Conservation (phyloP, 2,329 filamentous ascomycete species). For the Sporothrix variecibatus region DNA sequence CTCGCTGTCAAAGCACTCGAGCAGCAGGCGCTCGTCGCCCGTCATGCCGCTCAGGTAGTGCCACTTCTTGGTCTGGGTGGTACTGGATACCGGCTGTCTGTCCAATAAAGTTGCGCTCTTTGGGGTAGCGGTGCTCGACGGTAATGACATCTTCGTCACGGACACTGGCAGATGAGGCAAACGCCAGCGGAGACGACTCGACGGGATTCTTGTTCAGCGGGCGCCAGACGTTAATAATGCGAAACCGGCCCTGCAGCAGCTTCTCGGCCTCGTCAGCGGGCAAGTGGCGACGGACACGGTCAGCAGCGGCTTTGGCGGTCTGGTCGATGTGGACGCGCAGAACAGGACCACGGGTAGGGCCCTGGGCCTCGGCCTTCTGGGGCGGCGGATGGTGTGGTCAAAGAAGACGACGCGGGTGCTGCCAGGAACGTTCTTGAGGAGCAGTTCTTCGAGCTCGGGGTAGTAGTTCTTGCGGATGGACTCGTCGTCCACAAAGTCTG, state of each 20-base stretch:
- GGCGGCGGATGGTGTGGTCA: conserved; percentile 84
- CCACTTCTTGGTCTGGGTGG: conserved; percentile 69
- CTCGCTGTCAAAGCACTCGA: conserved; percentile 78
- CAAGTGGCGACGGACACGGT: conserved; percentile 69
- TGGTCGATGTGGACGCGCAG: conserved; percentile 81
- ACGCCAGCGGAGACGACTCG: conserved; percentile 67
- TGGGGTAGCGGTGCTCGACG: conserved; percentile 72
- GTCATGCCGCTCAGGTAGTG: conserved; percentile 80
- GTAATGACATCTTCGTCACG: conserved; percentile 65
- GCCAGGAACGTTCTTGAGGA: conserved; percentile 68
- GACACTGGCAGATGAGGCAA: conserved; percentile 66
- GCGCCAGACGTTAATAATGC: conserved; percentile 88
- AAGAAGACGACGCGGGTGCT: conserved; percentile 71
- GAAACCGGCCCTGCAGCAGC: conserved; percentile 68
- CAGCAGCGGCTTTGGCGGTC: conserved; percentile 64
- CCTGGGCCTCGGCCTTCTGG: conserved; percentile 50
- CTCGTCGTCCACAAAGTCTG: conserved; percentile 67
- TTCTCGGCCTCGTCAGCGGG: conserved; percentile 63
- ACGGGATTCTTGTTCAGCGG: conserved; percentile 61
- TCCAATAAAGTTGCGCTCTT: conserved; percentile 59
- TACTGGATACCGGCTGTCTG: conserved; percentile 71
- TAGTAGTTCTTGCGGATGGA: conserved; percentile 76
- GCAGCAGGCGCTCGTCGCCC: conserved; percentile 68
- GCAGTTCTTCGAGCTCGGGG: conserved; percentile 74
- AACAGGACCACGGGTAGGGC: conserved; percentile 61